phyloP scores from a whole-genome alignment of 2,329 filamentous ascomycete genomes.

The Diaporthe sp. region DNA sequence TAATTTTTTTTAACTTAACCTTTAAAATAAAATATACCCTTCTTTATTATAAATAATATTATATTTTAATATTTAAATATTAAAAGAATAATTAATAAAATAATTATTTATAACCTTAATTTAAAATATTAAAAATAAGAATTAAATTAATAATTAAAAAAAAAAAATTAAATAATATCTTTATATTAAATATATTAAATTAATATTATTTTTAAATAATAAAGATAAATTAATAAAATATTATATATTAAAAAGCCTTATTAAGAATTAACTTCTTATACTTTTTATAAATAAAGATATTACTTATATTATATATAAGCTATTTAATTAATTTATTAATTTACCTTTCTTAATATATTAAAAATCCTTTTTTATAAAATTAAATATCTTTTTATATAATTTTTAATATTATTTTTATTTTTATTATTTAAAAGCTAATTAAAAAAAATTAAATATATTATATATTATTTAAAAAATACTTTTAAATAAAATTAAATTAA shows the following conservation, averaged over 20 bases:
- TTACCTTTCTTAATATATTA: neutral
- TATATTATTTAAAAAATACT: neutral
- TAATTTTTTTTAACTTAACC: neutral
- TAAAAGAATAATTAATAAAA: no score
- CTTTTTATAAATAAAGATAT: no score
- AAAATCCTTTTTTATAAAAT: neutral
- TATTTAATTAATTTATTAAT: neutral
- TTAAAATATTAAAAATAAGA: no score
- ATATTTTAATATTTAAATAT: no score
- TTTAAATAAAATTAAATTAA: neutral
- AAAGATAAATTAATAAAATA: neutral
- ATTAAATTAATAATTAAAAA: no score
- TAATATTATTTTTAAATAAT: neutral
- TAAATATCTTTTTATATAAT: neutral
- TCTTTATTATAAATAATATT: no score
- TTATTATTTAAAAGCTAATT: neutral
- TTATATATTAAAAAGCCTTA: neutral
- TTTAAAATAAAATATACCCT: neutral
- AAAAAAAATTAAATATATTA: neutral
- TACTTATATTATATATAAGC: neutral
- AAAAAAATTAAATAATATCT: no score
- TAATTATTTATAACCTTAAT: no score
- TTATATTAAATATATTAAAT: no score
- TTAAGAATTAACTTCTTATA: no score
- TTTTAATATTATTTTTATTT: neutral